Evolutionary conservation across 331 rosid genomes (phyloP), one percentile per base, ranked within the genome.

Genomic region (Quercus lobata): DNA sequence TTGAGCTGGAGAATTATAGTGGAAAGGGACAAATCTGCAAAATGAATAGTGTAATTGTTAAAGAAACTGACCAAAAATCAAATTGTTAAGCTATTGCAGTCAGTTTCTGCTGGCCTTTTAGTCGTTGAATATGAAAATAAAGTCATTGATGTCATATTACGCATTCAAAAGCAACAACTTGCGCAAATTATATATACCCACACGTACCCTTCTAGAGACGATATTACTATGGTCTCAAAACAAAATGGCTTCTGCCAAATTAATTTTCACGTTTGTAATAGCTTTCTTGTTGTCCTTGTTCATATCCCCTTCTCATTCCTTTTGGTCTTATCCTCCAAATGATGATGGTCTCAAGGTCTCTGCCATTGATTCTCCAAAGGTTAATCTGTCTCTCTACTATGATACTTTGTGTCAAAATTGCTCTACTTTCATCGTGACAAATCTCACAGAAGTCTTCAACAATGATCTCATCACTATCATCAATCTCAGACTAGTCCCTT

Each of bases 401-500:
- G 90, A 89, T 15, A 81, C 92, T 68, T 60, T 90, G 16, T 63
- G 69, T 72, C 58, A 71, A 71, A 7, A 63, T 73, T 83, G 84
- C 75, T 88, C 91, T 2, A 35, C 60, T 58, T 89, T 90, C 88
- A 88, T 92, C 0, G 71, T 86, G 12, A 61, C 72, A 77, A 80
- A 91, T 80, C 89, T 90, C 44, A 46, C 35, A 21, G 72, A 22
- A 37, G 69, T 88, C 60, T 92, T 91, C 80, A 49, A 84, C 77
- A 52, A 62, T 1, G 83, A 76, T 57, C 87, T 92, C 83, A 80
- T 83, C 77, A 72, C 71, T 77, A 83, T 92, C 73, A 63, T 90
- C 32, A 86, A 88, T 84, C 94, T 92, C 79, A 85, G 82, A 53
- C 70, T 90, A 18, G 77, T 86, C 29, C 94, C 94, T 56, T 84